Percentiles rank a stretch among this genome's conserved stretches.
These are phyloP conservation scores for Tuber calosporum DNA, from an alignment of 495 filamentous ascomycete genomes.

Conservation along the genomic window DNA sequence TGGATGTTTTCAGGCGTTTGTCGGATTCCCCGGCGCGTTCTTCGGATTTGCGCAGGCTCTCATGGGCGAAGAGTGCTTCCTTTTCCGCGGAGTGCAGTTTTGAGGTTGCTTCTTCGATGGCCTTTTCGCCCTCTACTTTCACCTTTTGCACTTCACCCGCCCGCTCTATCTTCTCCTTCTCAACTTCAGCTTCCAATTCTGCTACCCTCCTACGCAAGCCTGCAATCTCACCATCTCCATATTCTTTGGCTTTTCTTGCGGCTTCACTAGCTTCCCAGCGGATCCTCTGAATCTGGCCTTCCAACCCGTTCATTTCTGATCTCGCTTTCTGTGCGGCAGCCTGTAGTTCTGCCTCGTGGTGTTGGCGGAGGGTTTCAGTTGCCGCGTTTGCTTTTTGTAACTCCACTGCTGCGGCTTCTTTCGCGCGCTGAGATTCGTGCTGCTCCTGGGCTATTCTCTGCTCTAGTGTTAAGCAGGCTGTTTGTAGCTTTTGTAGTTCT, in stretches of 20 bases:
- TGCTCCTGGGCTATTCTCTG: slow-evolving; percentile 69
- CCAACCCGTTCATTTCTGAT: slow-evolving; percentile 17
- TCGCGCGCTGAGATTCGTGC: slow-evolving; percentile 63
- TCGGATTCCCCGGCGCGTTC: slow-evolving; percentile 7
- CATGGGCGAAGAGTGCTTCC: slow-evolving; percentile 5
- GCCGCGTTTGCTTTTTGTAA: slow-evolving; percentile 58
- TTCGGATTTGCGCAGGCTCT: slow-evolving; percentile 2
- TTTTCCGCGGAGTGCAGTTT: slow-evolving; percentile 10
- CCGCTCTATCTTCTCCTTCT: slow-evolving; percentile 12
- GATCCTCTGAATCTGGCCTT: slow-evolving; percentile 33
- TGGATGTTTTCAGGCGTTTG: slow-evolving; percentile 7
- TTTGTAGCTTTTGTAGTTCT: slow-evolving; percentile 60
- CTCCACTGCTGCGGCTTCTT: slow-evolving; percentile 61
- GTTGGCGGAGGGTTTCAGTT: slow-evolving; percentile 63
- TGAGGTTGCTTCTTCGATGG: not conserved
- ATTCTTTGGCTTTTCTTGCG: slow-evolving; percentile 17
- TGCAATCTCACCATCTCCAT: slow-evolving; percentile 19
- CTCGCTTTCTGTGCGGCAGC: slow-evolving; percentile 34
- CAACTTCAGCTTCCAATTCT: slow-evolving; percentile 4
- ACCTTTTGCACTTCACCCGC: slow-evolving; percentile 15
- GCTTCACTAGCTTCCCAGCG: slow-evolving; percentile 28
- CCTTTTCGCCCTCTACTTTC: slow-evolving; percentile 6
- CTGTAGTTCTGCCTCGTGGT: slow-evolving; percentile 55
- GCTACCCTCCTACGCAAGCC: slow-evolving; percentile 15
- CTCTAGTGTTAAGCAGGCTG: slow-evolving; percentile 58